Conservation (phyloP, 192 early-diverging fungal species). For the Haplosporangium gracile region DNA sequence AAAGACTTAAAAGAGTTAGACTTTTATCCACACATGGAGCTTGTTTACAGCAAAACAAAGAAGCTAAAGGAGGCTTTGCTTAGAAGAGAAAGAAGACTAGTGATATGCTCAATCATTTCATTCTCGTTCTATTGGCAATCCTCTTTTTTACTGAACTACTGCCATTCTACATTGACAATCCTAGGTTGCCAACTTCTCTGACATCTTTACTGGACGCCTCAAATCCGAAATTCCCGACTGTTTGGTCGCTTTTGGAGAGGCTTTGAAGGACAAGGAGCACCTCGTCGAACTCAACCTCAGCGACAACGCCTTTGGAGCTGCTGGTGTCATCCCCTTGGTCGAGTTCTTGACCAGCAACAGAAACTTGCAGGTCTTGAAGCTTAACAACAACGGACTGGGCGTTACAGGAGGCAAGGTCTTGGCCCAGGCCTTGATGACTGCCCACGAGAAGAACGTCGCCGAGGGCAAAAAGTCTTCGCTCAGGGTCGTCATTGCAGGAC, state of each 20-base stretch:
- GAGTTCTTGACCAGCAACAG: slow-evolving; percentile 87
- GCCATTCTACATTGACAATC: background rate
- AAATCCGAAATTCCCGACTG: slow-evolving; percentile 90
- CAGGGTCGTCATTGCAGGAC: slow-evolving; percentile 87
- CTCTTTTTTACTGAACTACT: background rate
- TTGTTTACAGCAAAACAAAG: background rate
- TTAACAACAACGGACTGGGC: slow-evolving; percentile 99
- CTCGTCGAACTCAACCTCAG: slow-evolving; percentile 88
- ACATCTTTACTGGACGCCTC: slow-evolving; percentile 96
- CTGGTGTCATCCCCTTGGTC: slow-evolving; percentile 90
- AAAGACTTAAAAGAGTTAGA: too few species aligned
- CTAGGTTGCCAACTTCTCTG: slow-evolving; percentile 86
- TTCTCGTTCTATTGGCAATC: too few species aligned
- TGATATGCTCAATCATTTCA: too few species aligned
- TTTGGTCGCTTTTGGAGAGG: slow-evolving; percentile 85
- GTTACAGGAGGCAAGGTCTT: slow-evolving; percentile 90
- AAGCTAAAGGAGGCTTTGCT: slow-evolving; percentile 9
- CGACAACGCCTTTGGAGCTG: slow-evolving; percentile 99
- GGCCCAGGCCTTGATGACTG: slow-evolving; percentile 83
- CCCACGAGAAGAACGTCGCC: slow-evolving; percentile 76
- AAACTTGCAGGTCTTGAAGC: slow-evolving; percentile 83
- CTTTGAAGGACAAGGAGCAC: slow-evolving; percentile 82
- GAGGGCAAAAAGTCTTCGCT: slow-evolving; percentile 77
- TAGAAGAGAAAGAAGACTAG: background rate
- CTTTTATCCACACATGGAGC: too few species aligned